Evolutionary conservation across 805 yeast genomes (phyloP).

Genomic region (Hanseniaspora thailandica): DNA sequence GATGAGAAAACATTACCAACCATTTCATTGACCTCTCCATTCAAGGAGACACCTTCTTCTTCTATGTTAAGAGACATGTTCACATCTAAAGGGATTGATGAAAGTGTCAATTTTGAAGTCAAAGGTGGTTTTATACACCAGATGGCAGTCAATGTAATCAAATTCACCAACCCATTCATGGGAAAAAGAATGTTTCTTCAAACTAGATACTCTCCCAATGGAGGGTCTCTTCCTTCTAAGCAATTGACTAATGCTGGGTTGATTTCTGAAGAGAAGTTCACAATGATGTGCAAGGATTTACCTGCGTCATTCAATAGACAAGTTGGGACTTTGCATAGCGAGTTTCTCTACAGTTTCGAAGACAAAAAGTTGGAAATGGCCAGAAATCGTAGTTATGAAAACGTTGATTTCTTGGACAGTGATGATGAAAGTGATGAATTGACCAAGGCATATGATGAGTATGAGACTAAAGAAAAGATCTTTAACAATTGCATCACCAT

Average conservation of each 20-base stretch:
- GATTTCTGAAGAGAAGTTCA: not conserved
- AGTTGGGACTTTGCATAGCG: not conserved
- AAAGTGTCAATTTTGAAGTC: slow-evolving; percentile 21
- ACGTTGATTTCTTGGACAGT: slow-evolving; percentile 26
- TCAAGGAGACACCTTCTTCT: not conserved
- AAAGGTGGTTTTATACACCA: slow-evolving; percentile 15
- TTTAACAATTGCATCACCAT: slow-evolving; percentile 68
- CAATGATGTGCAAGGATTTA: not conserved
- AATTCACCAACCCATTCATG: not conserved
- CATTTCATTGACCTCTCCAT: not conserved
- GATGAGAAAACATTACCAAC: slow-evolving; percentile 5
- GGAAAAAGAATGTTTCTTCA: not conserved
- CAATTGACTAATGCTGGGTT: not conserved
- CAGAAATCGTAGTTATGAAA: slow-evolving; percentile 21
- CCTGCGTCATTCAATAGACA: not conserved
- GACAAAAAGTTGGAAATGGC: not conserved
- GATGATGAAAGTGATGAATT: slow-evolving; percentile 22
- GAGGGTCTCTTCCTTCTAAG: too few species aligned
- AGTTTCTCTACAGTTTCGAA: not conserved
- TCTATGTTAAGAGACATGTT: not conserved
- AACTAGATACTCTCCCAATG: too few species aligned
- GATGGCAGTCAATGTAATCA: not conserved
- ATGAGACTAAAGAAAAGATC: slow-evolving; percentile 35
- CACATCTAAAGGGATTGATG: slow-evolving; percentile 12
- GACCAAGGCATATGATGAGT: slow-evolving; percentile 19